These are phyloP conservation scores for Malania oleifera DNA, from an alignment of 164 flowering plant genomes.

Conservation along the genomic window DNA sequence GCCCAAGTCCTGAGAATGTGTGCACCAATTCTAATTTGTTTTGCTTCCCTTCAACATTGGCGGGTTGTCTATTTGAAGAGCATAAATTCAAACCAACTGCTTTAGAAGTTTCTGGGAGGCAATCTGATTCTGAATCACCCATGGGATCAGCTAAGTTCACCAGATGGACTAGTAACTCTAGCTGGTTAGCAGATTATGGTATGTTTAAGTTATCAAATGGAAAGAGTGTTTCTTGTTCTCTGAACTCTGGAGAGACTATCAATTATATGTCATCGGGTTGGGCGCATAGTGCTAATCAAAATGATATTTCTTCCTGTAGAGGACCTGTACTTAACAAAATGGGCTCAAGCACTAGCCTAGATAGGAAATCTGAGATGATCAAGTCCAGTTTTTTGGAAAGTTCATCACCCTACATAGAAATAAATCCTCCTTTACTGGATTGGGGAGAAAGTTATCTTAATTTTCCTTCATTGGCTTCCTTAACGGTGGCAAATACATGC, in stretches of 20 bases:
- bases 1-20: conserved; percentile 19
- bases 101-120: conserved; percentile 18
- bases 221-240: conserved; percentile 43
- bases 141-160: conserved; percentile 17
- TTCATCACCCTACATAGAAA: conserved; percentile 41
- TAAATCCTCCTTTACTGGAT: conserved; percentile 58
- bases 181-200: conserved; percentile 34
- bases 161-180: conserved; percentile 27
- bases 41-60: conserved; percentile 65
- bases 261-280: conserved; percentile 19
- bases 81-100: conserved; percentile 11
- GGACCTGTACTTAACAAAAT: conserved; percentile 24
- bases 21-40: conserved; percentile 38
- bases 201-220: conserved; percentile 39
- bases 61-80: conserved; percentile 28
- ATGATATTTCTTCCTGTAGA: conserved; percentile 33
- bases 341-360: conserved; percentile 8
- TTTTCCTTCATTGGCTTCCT: conserved; percentile 49
- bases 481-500: conserved; percentile 55
- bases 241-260: conserved; percentile 25
- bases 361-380: conserved; percentile 24
- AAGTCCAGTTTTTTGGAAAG: conserved; percentile 21
- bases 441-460: conserved; percentile 65
- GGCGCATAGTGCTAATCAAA: conserved; percentile 11
- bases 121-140: conserved; percentile 18